Conservation (phyloP, 139 green algal species). For the Chlorella sp. region DNA sequence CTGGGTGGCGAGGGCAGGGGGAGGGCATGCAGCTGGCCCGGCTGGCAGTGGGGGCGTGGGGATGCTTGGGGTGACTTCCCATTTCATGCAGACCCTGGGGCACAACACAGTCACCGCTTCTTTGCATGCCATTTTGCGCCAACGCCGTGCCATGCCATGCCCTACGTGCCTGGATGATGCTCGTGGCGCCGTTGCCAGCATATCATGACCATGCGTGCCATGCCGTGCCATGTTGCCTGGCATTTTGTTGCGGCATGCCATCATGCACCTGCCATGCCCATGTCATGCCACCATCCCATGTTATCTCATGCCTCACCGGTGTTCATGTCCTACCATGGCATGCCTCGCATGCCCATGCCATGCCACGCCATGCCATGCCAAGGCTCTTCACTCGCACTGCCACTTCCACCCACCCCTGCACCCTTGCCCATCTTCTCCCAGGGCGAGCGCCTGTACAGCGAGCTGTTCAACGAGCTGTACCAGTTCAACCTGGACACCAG, state of each 20-base stretch:
- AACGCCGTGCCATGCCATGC: too few relatives aligned
- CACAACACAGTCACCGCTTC: neutral
- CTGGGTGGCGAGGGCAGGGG: neutral
- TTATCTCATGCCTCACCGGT: too few relatives aligned
- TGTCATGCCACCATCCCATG: too few relatives aligned
- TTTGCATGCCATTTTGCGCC: neutral
- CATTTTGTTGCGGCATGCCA: neutral
- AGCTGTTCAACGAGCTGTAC: constrained; percentile 92
- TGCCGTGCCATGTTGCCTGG: neutral
- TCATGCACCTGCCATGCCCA: neutral
- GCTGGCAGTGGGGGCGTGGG: neutral
- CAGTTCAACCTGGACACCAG: constrained; percentile 76
- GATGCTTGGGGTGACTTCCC: too few relatives aligned
- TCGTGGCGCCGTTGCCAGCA: neutral
- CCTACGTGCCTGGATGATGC: neutral
- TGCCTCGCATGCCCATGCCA: neutral
- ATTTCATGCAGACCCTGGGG: too few relatives aligned
- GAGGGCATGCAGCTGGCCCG: neutral
- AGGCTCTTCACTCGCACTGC: neutral
- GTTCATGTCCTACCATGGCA: neutral
- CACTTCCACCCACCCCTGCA: neutral
- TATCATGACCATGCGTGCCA: too few relatives aligned
- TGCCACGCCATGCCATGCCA: too few relatives aligned
- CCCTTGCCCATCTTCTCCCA: neutral
- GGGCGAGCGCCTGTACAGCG: constrained; percentile 72